phyloP scores from a whole-genome alignment of 2,329 filamentous ascomycete genomes.

The Acarospora socialis region DNA sequence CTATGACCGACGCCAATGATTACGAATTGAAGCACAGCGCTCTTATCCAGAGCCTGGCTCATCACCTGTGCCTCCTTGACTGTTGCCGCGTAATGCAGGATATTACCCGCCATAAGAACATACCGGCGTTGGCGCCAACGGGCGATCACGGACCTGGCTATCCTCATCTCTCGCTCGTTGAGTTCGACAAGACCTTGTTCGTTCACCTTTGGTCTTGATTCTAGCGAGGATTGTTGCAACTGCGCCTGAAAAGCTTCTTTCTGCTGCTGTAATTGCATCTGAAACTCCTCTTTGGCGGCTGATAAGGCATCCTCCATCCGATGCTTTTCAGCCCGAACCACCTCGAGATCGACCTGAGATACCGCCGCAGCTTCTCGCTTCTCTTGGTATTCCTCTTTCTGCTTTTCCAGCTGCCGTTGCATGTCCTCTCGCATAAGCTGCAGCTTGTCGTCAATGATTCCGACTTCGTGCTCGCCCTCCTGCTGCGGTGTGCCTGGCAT shows the following conservation, averaged over 20 bases:
- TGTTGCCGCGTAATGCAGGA: conserved; percentile 73
- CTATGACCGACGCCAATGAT: conserved; percentile 80
- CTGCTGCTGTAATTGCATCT: conserved; percentile 69
- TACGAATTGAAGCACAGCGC: conserved; percentile 86
- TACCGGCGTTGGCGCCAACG: conserved; percentile 78
- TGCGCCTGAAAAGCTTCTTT: conserved; percentile 74
- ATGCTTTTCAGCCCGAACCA: conserved; percentile 67
- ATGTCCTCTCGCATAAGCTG: conserved; percentile 66
- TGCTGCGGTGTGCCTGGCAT: conserved; percentile 85
- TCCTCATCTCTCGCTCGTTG: conserved; percentile 55
- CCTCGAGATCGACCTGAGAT: conserved; percentile 59
- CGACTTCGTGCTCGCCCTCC: conserved; percentile 52
- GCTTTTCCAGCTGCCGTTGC: conserved; percentile 67
- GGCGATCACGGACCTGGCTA: conserved; percentile 51
- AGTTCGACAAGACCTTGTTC: conserved; percentile 39
- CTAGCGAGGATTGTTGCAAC: conserved; percentile 51
- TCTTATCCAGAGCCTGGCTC: conserved; percentile 90
- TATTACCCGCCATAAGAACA: conserved; percentile 83
- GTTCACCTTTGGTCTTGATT: conserved; percentile 26
- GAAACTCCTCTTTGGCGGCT: conserved; percentile 74
- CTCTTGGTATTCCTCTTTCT: conserved; percentile 69
- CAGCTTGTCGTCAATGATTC: conserved; percentile 43
- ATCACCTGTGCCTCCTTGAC: conserved; percentile 96
- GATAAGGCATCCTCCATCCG: conserved; percentile 73
- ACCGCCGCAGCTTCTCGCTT: conserved; percentile 62